A percentile compares a stretch with the other conserved stretches of the same genome.
Evolutionary conservation across 225 moss, liverwort and hornwort genomes (phyloP).

Genomic region (Physcomitrium patens): DNA sequence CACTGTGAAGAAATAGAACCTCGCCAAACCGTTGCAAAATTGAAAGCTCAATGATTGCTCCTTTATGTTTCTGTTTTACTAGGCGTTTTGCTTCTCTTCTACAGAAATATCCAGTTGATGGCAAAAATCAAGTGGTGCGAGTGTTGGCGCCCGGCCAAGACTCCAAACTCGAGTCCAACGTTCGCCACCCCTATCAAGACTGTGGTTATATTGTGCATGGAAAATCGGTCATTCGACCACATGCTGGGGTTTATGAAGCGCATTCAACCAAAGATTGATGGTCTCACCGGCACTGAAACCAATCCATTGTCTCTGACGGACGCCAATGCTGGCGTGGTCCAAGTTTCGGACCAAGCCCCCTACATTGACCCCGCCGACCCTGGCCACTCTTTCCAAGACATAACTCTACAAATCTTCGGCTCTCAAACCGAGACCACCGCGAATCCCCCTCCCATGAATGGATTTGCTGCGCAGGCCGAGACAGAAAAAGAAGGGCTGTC

Average conservation of each 20-base stretch:
- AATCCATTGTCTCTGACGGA: conserved; percentile 68
- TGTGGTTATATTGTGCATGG: conserved; percentile 82
- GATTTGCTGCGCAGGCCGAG: conserved; percentile 82
- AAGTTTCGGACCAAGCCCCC: conserved; percentile 61
- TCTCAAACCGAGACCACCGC: conserved; percentile 44
- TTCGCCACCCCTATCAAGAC: conserved; percentile 74
- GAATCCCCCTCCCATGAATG: conserved; percentile 70
- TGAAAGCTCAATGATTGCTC: no score
- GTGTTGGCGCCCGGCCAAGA: conserved; percentile 30
- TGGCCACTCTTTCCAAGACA: conserved; percentile 73
- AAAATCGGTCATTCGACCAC: conserved; percentile 95
- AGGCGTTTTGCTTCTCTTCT: background rate
- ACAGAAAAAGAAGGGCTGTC: conserved; percentile 52
- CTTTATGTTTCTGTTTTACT: no score
- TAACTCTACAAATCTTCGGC: conserved; percentile 72
- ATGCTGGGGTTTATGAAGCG: conserved; percentile 77
- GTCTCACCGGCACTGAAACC: conserved; percentile 72
- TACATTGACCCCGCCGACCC: conserved; percentile 69
- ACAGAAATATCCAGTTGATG: background rate
- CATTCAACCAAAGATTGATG: conserved; percentile 58
- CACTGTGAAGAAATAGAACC: no score
- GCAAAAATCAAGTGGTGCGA: conserved; percentile 32
- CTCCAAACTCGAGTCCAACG: background rate
- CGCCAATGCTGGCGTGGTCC: conserved; percentile 39
- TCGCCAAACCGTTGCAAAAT: no score